Conservation (phyloP, 2,329 filamentous ascomycete species). For the Monosporascus sp. region DNA sequence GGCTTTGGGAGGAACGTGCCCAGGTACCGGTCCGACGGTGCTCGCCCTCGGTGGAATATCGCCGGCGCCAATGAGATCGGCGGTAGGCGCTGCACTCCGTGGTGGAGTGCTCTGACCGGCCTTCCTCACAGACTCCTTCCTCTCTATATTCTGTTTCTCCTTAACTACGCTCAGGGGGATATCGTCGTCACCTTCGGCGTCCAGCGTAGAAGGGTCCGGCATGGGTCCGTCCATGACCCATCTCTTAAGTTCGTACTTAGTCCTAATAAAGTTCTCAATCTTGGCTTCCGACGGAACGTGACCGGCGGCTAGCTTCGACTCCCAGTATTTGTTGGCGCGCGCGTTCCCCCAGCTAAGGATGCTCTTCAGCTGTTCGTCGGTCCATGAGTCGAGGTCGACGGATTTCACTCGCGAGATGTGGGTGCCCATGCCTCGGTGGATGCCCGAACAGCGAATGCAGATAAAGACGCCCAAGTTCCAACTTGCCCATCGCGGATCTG, state of each 20-base stretch:
- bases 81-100: slow-evolving; percentile 40
- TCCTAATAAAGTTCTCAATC: slow-evolving; percentile 99
- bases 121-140: slow-evolving; percentile 57
- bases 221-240: slow-evolving; percentile 99
- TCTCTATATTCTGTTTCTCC: slow-evolving; percentile 60
- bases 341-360: slow-evolving; percentile 94
- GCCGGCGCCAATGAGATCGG: slow-evolving; percentile 81
- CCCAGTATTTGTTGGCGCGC: slow-evolving; percentile 98
- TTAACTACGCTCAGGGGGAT: slow-evolving; percentile 59
- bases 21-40: slow-evolving; percentile 62
- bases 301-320: slow-evolving; percentile 83
- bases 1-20: slow-evolving; percentile 53
- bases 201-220: slow-evolving; percentile 84
- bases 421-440: slow-evolving; percentile 97
- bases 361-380: slow-evolving; percentile 93
- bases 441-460: slow-evolving; percentile 97
- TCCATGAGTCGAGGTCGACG: slow-evolving; percentile 97
- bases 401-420: slow-evolving; percentile 98
- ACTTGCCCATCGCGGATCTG: slow-evolving; percentile 96
- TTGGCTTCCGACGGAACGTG: slow-evolving; percentile 94
- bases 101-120: slow-evolving; percentile 38
- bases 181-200: slow-evolving; percentile 82
- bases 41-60: slow-evolving; percentile 65
- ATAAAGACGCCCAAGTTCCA: slow-evolving; percentile 98
- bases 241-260: slow-evolving; percentile 97